A percentile compares a stretch with the other conserved stretches of the same genome.
Evolutionary conservation across 2,329 filamentous ascomycete species (phyloP).

Genomic region (Scedosporium boydii): DNA sequence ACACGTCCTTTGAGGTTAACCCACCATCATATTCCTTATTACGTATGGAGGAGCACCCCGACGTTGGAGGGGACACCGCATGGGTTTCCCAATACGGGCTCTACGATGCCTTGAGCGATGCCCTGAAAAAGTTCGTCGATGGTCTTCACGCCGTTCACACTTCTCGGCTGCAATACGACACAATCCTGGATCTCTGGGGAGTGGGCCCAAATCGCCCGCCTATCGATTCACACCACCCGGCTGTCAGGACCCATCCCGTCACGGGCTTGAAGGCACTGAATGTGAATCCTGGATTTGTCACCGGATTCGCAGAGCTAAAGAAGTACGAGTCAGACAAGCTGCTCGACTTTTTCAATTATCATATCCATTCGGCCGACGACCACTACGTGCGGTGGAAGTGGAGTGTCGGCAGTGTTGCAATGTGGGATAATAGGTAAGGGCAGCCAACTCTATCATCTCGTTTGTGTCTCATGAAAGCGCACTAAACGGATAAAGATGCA

Average conservation of each 20-base stretch:
- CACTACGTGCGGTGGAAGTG: conserved; percentile 41
- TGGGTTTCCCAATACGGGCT: conserved; percentile 37
- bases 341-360: conserved; percentile 33
- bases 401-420: conserved; percentile 35
- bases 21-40: conserved; percentile 40
- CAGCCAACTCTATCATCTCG: not conserved
- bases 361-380: conserved; percentile 39
- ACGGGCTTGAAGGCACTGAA: conserved; percentile 36
- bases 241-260: conserved; percentile 38
- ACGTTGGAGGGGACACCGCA: conserved; percentile 35
- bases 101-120: conserved; percentile 33
- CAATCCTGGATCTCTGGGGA: conserved; percentile 33
- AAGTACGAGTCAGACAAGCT: conserved; percentile 36
- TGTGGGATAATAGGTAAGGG: conserved; percentile 37
- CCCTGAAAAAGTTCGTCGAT: conserved; percentile 31
- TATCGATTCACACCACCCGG: conserved; percentile 37
- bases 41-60: conserved; percentile 39
- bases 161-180: conserved; percentile 35
- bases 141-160: conserved; percentile 35
- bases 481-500: conserved; percentile 17
- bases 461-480: not conserved
- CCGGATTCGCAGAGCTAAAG: conserved; percentile 38
- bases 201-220: conserved; percentile 30
- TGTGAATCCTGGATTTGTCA: conserved; percentile 35
- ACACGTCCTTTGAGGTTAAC: conserved; percentile 41